Evolutionary conservation across 805 yeast genomes (phyloP), one percentile per base, ranked within the genome.

Genomic region (Kluyveromyces wickerhamii): DNA sequence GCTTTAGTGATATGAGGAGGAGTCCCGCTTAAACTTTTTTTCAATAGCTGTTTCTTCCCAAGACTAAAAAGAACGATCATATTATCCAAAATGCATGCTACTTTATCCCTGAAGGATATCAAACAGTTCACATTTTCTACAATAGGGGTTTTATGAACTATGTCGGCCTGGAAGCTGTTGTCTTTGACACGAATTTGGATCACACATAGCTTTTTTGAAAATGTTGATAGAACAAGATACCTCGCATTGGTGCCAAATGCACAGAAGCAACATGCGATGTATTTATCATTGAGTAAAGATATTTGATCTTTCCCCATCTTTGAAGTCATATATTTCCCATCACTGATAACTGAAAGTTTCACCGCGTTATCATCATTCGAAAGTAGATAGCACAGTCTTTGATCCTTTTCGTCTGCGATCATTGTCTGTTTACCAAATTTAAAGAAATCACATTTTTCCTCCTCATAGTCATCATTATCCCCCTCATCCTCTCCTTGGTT

Each of bases 11-110:
- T 52, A 1, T 71, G 63, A 2, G 60, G 57, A 7, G 81, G 44
- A 4, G 48, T 54, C 2, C 71, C 52, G 5, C 77, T 43, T 11
- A 52, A 70, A 0, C 80, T 63, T 52, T 83, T 85, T 37, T 79
- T 69, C 37, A 92, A 62, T 24, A 89, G 62, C 50, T 88, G 96
- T 43, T 79, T 82, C 47, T 67, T 66, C 2, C 98, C 98, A 19
- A 86, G 42, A 18, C 78, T 88, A 51, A 71, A 87, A 7, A 83
- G 44, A 22, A 82, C 59, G 31, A 89, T 45, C 32, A 58, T 54
- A 28, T 68, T 63, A 1, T 67, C 69, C 32, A 73, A 45, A 0
- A 84, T 88, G 1, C 71, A 79, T 1, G 87, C 54, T 2, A 87
- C 51, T 40, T 66, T 67, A 0, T 78, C 83, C 32, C 71, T 69